phyloP scores from a whole-genome alignment of 169 alveolate species.

The Plasmodium knowlesi region DNA sequence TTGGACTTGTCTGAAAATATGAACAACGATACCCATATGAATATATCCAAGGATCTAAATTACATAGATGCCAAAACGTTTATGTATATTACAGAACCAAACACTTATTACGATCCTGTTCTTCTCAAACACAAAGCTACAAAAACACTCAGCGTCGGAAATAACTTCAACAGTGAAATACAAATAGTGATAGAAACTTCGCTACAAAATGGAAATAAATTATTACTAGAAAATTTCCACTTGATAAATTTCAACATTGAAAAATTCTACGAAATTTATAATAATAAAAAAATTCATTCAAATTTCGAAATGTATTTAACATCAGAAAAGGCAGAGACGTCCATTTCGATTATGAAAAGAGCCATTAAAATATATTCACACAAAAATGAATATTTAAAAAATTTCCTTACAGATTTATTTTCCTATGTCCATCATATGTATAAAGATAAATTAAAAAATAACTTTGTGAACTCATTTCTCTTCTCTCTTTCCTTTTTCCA shows the following conservation, averaged over 20 bases:
- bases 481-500: conserved; percentile 62
- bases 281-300: conserved; percentile 56
- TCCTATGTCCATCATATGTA: conserved; percentile 26
- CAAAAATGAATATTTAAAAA: conserved; percentile 41
- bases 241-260: conserved; percentile 63
- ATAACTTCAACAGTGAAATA: conserved; percentile 60
- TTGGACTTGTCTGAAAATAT: conserved; percentile 53
- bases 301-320: conserved; percentile 53
- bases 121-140: conserved; percentile 27
- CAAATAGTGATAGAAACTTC: conserved; percentile 72
- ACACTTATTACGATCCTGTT: background rate
- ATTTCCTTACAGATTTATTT: conserved; percentile 21
- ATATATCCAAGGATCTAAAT: conserved; percentile 41
- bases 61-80: conserved; percentile 67
- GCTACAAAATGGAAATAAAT: conserved; percentile 58
- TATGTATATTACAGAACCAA: conserved; percentile 23
- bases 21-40: background rate
- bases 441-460: conserved; percentile 41
- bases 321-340: conserved; percentile 15
- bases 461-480: conserved; percentile 50
- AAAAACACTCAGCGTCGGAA: conserved; percentile 65
- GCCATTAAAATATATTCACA: conserved; percentile 55
- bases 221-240: conserved; percentile 62
- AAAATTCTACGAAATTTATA: conserved; percentile 66
- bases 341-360: conserved; percentile 24